Evolutionary conservation across 768 basidiomycete species (phyloP).

Genomic region (Galerina sulciceps): DNA sequence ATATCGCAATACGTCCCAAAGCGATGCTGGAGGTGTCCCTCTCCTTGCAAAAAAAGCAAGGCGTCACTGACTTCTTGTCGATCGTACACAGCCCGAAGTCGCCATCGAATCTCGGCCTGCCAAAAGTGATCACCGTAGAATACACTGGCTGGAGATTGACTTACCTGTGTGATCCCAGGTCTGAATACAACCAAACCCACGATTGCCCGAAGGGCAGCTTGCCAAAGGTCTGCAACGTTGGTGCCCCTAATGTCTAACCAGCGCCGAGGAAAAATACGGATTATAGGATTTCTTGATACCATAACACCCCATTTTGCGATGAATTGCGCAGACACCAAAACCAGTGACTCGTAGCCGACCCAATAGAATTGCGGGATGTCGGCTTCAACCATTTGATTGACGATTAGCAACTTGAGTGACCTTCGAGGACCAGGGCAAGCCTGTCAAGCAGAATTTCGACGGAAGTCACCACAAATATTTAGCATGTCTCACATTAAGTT

Average conservation of each 20-base stretch:
- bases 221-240: slow-evolving; percentile 68
- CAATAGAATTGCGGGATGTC: slow-evolving; percentile 65
- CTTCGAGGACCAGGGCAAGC: slow-evolving; percentile 3
- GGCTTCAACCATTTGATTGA: slow-evolving; percentile 43
- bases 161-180: slow-evolving; percentile 76
- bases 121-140: slow-evolving; percentile 3
- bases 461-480: background rate
- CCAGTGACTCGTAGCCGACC: slow-evolving; percentile 61
- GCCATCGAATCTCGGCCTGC: slow-evolving; percentile 74
- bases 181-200: slow-evolving; percentile 67
- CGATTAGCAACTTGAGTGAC: slow-evolving; percentile 6
- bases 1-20: slow-evolving; percentile 25
- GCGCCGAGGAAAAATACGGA: slow-evolving; percentile 64
- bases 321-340: slow-evolving; percentile 60
- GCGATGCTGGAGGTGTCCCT: slow-evolving; percentile 49
- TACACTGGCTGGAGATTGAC: slow-evolving; percentile 16
- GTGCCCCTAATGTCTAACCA: slow-evolving; percentile 78
- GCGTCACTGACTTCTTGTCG: slow-evolving; percentile 74
- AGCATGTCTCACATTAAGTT: slow-evolving; percentile 36
- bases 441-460: background rate
- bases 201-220: slow-evolving; percentile 71
- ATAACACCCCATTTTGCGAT: slow-evolving; percentile 60
- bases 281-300: slow-evolving; percentile 47
- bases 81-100: slow-evolving; percentile 74
- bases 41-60: slow-evolving; percentile 54